A percentile compares a stretch with the other conserved stretches of the same genome.
Conservation (phyloP, 164 flowering plant genomes). For the Stephania yunnanensis region DNA sequence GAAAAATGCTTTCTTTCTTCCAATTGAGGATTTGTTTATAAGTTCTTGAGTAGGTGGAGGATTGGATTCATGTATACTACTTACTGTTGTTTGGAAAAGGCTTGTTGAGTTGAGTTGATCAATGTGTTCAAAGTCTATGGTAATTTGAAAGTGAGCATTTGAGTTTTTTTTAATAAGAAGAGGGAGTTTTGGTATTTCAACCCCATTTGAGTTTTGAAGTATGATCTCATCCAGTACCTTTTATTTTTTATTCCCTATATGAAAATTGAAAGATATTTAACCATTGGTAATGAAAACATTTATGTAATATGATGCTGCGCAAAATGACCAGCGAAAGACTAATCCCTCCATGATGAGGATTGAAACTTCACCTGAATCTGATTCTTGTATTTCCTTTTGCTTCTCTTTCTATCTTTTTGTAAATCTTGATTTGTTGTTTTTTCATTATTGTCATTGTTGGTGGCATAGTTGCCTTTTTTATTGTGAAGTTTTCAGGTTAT, state of each 20-base stretch:
- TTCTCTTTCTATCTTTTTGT: neutral
- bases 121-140: neutral
- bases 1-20: neutral
- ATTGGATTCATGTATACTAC: neutral
- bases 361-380: neutral
- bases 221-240: neutral
- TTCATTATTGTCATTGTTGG: neutral
- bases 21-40: neutral
- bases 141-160: neutral
- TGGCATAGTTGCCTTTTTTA: neutral
- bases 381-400: neutral
- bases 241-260: neutral
- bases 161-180: too few species aligned
- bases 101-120: neutral
- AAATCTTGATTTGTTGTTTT: neutral
- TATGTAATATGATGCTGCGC: neutral
- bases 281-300: neutral
- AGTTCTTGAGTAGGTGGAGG: neutral
- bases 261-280: too few species aligned
- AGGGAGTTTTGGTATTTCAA: too few species aligned
- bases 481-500: neutral
- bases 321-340: neutral
- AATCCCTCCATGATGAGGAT: neutral
- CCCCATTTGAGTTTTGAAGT: neutral
- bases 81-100: neutral